Evolutionary conservation across 345 rosid species (phyloP).

Genomic region (Corchorus capsularis): DNA sequence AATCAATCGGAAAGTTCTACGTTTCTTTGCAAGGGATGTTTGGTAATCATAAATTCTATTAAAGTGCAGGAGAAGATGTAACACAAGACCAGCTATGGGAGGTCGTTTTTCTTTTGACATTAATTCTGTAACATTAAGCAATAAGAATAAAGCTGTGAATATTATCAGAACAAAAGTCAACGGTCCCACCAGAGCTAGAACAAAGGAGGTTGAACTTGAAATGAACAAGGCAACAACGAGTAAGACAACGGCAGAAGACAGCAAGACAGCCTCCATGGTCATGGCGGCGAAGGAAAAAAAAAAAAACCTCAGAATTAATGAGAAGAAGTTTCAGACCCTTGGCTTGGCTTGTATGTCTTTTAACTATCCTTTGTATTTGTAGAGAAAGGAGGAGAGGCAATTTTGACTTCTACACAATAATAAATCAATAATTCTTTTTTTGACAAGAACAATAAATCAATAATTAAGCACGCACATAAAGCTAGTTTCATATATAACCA

Average conservation of each 20-base stretch:
- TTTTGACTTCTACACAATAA: too few relatives aligned
- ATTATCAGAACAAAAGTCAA: conserved; percentile 6
- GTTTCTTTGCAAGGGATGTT: conserved; percentile 10
- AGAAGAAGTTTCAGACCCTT: too few relatives aligned
- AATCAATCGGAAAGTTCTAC: conserved; percentile 14
- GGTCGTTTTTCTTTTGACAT: neutral
- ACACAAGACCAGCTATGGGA: conserved; percentile 16
- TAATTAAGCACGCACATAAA: too few relatives aligned
- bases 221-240: conserved; percentile 14
- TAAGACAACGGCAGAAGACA: neutral
- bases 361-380: too few relatives aligned
- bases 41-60: conserved; percentile 13
- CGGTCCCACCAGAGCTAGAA: neutral
- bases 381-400: neutral
- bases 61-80: conserved; percentile 13
- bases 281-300: neutral
- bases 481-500: too few relatives aligned
- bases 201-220: neutral
- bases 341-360: too few relatives aligned
- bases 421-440: too few relatives aligned
- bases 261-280: neutral
- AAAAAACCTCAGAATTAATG: neutral
- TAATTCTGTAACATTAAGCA: conserved; percentile 6
- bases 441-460: too few relatives aligned
- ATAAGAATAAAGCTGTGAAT: conserved; percentile 4